Conservation (phyloP, 768 basidiomycete species). For the Rhodotorula toruloides region DNA sequence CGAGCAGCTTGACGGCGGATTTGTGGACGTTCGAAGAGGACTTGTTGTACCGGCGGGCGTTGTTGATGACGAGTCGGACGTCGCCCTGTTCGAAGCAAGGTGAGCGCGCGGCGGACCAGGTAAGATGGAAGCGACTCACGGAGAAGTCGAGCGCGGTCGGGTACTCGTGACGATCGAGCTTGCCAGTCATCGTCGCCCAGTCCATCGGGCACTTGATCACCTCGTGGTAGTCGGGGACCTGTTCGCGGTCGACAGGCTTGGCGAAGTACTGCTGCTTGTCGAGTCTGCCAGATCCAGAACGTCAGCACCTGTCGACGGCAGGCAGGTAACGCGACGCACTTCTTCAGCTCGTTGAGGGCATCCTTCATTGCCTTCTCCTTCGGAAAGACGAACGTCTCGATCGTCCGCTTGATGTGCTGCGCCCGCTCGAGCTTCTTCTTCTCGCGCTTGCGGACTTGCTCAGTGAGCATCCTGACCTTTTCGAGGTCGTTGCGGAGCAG, state of each 20-base stretch:
- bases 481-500: constrained; percentile 72
- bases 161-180: constrained; percentile 84
- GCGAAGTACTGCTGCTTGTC: constrained; percentile 60
- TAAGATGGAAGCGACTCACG: constrained; percentile 34
- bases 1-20: constrained; percentile 62
- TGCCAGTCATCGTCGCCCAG: constrained; percentile 78
- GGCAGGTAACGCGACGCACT: constrained; percentile 53
- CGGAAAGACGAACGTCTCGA: constrained; percentile 63
- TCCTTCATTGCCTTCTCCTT: constrained; percentile 59
- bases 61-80: constrained; percentile 77
- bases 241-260: constrained; percentile 67
- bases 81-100: constrained; percentile 51
- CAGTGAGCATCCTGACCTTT: constrained; percentile 61
- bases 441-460: constrained; percentile 71
- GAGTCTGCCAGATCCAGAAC: constrained; percentile 46
- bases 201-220: constrained; percentile 91
- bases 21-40: constrained; percentile 66
- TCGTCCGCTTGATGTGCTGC: constrained; percentile 61
- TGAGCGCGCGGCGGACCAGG: not conserved
- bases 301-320: not conserved
- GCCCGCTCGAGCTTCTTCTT: constrained; percentile 67
- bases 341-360: constrained; percentile 65
- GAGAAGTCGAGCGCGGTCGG: constrained; percentile 65
- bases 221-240: constrained; percentile 84
- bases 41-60: constrained; percentile 81